phyloP scores from a whole-genome alignment of 306 rosid species.

The Castanopsis chinensis region DNA sequence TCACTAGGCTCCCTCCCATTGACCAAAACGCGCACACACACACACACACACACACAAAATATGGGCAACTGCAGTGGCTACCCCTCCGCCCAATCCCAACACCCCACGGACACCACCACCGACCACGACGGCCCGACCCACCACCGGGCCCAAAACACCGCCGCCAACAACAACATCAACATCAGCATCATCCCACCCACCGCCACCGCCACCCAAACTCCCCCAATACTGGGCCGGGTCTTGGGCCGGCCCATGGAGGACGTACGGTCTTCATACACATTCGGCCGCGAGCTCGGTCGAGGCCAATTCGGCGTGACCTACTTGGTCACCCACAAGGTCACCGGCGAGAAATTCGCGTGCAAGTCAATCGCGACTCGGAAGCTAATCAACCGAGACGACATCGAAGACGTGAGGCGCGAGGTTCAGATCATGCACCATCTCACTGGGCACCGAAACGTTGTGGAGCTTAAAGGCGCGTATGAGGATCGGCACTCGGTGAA shows the following conservation, averaged over 20 bases:
- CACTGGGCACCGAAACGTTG: slow-evolving; percentile 88
- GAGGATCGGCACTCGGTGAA: slow-evolving; percentile 97
- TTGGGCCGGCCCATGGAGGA: slow-evolving; percentile 84
- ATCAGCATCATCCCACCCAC: slow-evolving; percentile 50
- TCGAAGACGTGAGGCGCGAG: slow-evolving; percentile 86
- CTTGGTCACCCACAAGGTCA: slow-evolving; percentile 65
- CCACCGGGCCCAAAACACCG: slow-evolving; percentile 24
- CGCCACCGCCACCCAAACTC: slow-evolving; percentile 18
- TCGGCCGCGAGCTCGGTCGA: slow-evolving; percentile 96
- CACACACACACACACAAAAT: slow-evolving; percentile 1
- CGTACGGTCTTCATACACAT: slow-evolving; percentile 60
- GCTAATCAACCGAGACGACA: slow-evolving; percentile 65
- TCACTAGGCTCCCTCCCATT: background rate
- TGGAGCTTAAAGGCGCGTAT: slow-evolving; percentile 84
- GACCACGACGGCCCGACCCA: slow-evolving; percentile 7
- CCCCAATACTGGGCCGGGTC: slow-evolving; percentile 54
- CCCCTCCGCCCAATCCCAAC: slow-evolving; percentile 23
- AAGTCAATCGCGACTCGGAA: slow-evolving; percentile 87
- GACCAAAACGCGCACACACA: slow-evolving; percentile 22
- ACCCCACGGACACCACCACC: background rate
- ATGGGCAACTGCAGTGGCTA: slow-evolving; percentile 61
- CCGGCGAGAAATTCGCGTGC: slow-evolving; percentile 79
- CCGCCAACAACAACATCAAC: slow-evolving; percentile 29
- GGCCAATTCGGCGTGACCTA: slow-evolving; percentile 96
- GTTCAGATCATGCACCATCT: slow-evolving; percentile 99